Evolutionary conservation across 768 basidiomycete genomes (phyloP).

Genomic region (Pisolithus albus): DNA sequence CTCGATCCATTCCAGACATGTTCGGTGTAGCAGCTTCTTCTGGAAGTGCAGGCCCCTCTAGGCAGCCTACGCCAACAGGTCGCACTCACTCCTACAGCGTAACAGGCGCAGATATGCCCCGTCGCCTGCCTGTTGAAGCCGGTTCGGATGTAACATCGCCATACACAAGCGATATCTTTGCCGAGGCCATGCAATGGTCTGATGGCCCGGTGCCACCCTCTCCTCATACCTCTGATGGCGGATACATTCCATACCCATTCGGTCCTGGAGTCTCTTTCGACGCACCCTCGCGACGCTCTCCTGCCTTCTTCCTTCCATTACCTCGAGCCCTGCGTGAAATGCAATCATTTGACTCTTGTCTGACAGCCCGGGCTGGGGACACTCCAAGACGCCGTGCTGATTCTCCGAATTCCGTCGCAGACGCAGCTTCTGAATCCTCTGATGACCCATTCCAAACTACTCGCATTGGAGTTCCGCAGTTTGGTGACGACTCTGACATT

Average conservation of each 20-base stretch:
- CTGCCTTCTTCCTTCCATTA: slow-evolving; percentile 36
- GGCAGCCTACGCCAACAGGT: slow-evolving; percentile 33
- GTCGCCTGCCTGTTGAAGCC: slow-evolving; percentile 25
- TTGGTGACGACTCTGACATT: slow-evolving; percentile 25
- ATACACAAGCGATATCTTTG: slow-evolving; percentile 49
- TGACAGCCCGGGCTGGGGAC: slow-evolving; percentile 61
- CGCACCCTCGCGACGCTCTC: slow-evolving; percentile 43
- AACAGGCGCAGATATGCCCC: slow-evolving; percentile 59
- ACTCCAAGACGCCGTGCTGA: slow-evolving; percentile 12
- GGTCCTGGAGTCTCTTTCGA: slow-evolving; percentile 59
- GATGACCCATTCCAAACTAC: slow-evolving; percentile 14
- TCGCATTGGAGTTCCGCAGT: slow-evolving; percentile 20
- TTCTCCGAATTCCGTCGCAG: slow-evolving; percentile 7
- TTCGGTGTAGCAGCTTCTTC: slow-evolving; percentile 22
- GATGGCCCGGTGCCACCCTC: slow-evolving; percentile 30
- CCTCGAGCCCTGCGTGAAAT: slow-evolving; percentile 67
- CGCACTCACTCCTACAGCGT: slow-evolving; percentile 76
- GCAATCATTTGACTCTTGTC: slow-evolving; percentile 81
- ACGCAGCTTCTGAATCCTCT: neutral
- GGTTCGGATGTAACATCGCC: slow-evolving; percentile 22
- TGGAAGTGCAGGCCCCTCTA: slow-evolving; percentile 25
- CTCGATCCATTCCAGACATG: slow-evolving; percentile 66
- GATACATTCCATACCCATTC: slow-evolving; percentile 49
- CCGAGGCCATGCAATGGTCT: slow-evolving; percentile 59
- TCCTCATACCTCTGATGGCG: slow-evolving; percentile 25